These are phyloP conservation scores for Ogataea methanolica DNA, from an alignment of 805 yeast species.

Conservation along the genomic window DNA sequence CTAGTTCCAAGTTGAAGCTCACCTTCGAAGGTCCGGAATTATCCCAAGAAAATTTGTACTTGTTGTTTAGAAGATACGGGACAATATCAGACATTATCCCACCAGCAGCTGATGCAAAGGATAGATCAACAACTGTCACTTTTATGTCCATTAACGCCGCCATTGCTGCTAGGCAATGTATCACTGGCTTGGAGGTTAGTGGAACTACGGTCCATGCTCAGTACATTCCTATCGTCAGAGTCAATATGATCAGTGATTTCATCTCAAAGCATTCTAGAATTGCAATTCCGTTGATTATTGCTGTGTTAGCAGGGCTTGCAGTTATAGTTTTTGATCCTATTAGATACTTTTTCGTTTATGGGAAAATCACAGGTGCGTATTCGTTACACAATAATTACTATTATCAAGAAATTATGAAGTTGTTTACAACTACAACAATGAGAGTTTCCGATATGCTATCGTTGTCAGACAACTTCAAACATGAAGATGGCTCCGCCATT, in stretches of 20 bases:
- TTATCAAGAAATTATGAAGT: slow-evolving; percentile 32
- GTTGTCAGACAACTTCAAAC: slow-evolving; percentile 5
- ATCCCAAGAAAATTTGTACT: slow-evolving; percentile 73
- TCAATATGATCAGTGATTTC: slow-evolving; percentile 50
- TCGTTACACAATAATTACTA: slow-evolving; percentile 43
- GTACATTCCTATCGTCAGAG: slow-evolving; percentile 54
- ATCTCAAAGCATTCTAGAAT: slow-evolving; percentile 75
- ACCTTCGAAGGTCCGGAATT: slow-evolving; percentile 73
- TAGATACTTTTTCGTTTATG: slow-evolving; percentile 71
- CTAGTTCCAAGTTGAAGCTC: slow-evolving; percentile 59
- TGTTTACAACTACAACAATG: slow-evolving; percentile 23
- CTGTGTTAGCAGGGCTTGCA: slow-evolving; percentile 74
- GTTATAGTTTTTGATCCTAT: slow-evolving; percentile 91
- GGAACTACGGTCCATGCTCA: slow-evolving; percentile 69
- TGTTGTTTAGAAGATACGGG: slow-evolving; percentile 84
- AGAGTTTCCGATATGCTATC: slow-evolving; percentile 22
- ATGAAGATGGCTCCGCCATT: slow-evolving; percentile 16
- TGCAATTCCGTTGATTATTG: slow-evolving; percentile 74
- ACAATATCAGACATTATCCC: slow-evolving; percentile 70
- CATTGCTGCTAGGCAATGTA: slow-evolving; percentile 83
- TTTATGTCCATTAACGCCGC: slow-evolving; percentile 64
- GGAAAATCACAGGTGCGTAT: slow-evolving; percentile 61
- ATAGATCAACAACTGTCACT: slow-evolving; percentile 45
- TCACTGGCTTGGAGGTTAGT: slow-evolving; percentile 69
- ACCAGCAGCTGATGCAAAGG: slow-evolving; percentile 41